These are phyloP conservation scores for Cochlearia excelsa DNA, from an alignment of 345 rosid genomes.

Conservation along the genomic window DNA sequence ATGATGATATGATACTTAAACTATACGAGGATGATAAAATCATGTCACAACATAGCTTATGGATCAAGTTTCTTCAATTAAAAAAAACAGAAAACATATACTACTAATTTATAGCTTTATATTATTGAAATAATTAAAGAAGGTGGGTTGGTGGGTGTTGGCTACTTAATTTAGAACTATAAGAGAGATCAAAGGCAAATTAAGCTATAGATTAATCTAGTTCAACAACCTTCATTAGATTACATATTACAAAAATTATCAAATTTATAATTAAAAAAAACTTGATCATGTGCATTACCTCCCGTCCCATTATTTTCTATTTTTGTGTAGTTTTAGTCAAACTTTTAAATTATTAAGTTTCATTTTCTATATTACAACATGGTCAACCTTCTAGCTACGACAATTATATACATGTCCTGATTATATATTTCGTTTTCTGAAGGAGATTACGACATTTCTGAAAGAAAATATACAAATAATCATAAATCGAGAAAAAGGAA, in stretches of 20 bases:
- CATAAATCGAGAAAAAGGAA: constrained; percentile 6
- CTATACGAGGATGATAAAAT: constrained; percentile 16
- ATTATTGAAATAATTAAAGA: not conserved
- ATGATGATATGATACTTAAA: no score
- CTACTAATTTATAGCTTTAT: not conserved
- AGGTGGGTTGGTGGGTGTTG: constrained; percentile 23
- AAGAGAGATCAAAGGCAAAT: constrained; percentile 7
- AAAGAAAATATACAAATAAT: not conserved
- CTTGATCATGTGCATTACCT: not conserved
- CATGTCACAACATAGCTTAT: constrained; percentile 8
- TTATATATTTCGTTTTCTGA: not conserved
- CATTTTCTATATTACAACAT: not conserved
- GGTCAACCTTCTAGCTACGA: constrained; percentile 24
- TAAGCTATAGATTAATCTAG: constrained; percentile 22
- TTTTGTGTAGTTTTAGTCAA: not conserved
- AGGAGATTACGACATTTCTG: constrained; percentile 15
- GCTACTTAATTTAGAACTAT: constrained; percentile 20
- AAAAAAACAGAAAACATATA: not conserved
- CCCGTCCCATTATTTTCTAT: not conserved
- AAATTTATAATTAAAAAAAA: no score
- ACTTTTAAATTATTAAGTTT: not conserved
- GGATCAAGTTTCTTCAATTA: not conserved
- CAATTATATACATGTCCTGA: constrained; percentile 10
- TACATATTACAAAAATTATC: no score
- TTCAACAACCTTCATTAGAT: not conserved